Conservation (phyloP, 2,329 filamentous ascomycete genomes). For the Talaromyces sp. region DNA sequence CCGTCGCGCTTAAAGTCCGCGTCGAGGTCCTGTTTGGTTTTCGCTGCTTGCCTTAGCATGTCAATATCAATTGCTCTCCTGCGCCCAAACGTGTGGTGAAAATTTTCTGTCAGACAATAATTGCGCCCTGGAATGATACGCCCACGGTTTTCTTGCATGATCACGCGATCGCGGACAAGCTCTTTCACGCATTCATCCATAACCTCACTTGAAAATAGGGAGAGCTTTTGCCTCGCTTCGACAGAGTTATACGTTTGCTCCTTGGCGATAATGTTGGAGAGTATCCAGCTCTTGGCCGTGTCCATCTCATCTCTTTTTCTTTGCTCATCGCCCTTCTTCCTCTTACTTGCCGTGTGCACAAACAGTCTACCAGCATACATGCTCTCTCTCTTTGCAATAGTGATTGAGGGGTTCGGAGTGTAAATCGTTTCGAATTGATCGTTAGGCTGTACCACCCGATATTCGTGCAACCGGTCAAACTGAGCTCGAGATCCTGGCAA, state of each 20-base stretch:
- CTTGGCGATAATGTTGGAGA: slow-evolving; percentile 42
- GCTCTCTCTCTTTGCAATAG: slow-evolving; percentile 27
- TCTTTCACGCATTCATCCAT: slow-evolving; percentile 36
- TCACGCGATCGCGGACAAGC: slow-evolving; percentile 35
- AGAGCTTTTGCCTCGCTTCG: slow-evolving; percentile 31
- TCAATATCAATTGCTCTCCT: slow-evolving; percentile 33
- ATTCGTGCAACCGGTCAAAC: slow-evolving; percentile 37
- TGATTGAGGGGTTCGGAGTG: slow-evolving; percentile 24
- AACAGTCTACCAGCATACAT: slow-evolving; percentile 4
- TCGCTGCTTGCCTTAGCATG: slow-evolving; percentile 35
- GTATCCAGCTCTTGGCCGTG: slow-evolving; percentile 43
- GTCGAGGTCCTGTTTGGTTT: slow-evolving; percentile 42
- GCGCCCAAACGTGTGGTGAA: slow-evolving; percentile 34
- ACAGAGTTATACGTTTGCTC: slow-evolving; percentile 35
- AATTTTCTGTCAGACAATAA: slow-evolving; percentile 39
- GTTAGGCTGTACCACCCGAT: slow-evolving; percentile 27
- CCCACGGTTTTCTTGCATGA: slow-evolving; percentile 34
- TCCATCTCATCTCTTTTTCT: slow-evolving; percentile 22
- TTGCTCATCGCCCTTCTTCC: slow-evolving; percentile 9
- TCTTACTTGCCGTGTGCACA: slow-evolving; percentile 10
- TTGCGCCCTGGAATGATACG: slow-evolving; percentile 38
- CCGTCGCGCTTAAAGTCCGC: slow-evolving; percentile 26
- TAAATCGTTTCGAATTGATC: slow-evolving; percentile 31
- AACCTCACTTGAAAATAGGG: slow-evolving; percentile 25
- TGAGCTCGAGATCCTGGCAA: slow-evolving; percentile 40